phyloP scores from a whole-genome alignment of 306 rosid species.

The Trichosanthes cucumerina region DNA sequence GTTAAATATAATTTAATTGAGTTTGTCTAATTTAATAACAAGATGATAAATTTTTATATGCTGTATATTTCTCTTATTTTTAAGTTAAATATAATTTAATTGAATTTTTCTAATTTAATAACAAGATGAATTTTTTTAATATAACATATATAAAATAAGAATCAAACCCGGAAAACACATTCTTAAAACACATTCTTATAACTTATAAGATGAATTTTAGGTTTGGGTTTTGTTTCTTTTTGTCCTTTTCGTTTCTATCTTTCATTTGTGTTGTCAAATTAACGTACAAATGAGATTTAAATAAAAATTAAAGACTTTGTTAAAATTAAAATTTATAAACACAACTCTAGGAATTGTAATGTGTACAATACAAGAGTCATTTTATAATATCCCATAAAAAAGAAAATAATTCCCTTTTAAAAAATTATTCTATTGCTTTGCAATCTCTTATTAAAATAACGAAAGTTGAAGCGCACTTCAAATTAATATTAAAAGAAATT shows the following conservation, averaged over 20 bases:
- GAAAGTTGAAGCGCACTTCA: not conserved
- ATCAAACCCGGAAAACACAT: not conserved
- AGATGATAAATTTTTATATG: too few relatives aligned
- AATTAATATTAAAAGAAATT: not conserved
- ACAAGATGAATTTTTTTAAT: not conserved
- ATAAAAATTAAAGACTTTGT: not conserved
- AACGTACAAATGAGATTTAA: too few relatives aligned
- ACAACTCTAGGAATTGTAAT: not conserved
- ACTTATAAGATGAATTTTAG: too few relatives aligned
- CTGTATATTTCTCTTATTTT: too few relatives aligned
- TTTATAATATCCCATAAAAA: not conserved
- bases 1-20: too few relatives aligned
- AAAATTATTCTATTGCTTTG: not conserved
- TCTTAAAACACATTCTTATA: too few relatives aligned
- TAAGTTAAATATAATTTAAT: too few relatives aligned
- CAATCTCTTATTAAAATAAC: not conserved
- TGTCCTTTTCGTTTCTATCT: too few relatives aligned
- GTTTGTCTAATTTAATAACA: too few relatives aligned
- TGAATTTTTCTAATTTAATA: not conserved
- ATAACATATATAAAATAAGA: too few relatives aligned
- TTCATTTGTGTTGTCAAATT: too few relatives aligned
- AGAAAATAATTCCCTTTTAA: not conserved
- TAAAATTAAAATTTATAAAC: not conserved
- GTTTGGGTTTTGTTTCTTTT: too few relatives aligned
- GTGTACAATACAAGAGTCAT: not conserved